Evolutionary conservation across 108 stramenopile genomes (phyloP).

Genomic region (Asterionellopsis glacialis): DNA sequence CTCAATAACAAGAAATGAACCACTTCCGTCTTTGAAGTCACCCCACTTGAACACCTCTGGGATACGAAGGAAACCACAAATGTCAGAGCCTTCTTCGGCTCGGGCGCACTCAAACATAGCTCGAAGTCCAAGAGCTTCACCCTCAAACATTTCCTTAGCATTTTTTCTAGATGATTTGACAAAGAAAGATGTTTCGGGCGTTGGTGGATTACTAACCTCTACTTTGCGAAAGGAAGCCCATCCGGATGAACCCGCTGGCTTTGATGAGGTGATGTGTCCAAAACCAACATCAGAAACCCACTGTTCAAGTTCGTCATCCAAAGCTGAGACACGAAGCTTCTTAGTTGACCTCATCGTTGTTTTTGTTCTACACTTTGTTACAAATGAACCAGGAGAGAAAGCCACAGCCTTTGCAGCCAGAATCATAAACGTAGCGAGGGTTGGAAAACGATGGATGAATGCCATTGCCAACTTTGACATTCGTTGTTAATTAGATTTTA

Average conservation of each 20-base stretch:
- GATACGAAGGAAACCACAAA: slow-evolving; percentile 13
- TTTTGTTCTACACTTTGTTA: too few relatives aligned
- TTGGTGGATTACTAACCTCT: slow-evolving; percentile 27
- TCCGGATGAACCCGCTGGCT: slow-evolving; percentile 31
- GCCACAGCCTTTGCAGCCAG: too few relatives aligned
- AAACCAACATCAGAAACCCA: slow-evolving; percentile 12
- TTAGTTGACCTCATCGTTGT: too few relatives aligned
- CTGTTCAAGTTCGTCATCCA: too few relatives aligned
- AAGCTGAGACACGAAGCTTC: too few relatives aligned
- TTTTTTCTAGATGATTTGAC: slow-evolving; percentile 36
- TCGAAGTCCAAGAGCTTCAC: slow-evolving; percentile 44
- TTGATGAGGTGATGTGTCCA: slow-evolving; percentile 22
- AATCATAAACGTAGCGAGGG: too few relatives aligned
- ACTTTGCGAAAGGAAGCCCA: slow-evolving; percentile 53
- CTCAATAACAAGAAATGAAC: slow-evolving; percentile 49
- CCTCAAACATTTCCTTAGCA: slow-evolving; percentile 38
- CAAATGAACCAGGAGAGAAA: too few relatives aligned
- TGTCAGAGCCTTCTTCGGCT: slow-evolving; percentile 6
- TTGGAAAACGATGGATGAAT: too few relatives aligned
- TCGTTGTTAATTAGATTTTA: too few relatives aligned
- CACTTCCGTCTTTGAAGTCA: slow-evolving; percentile 16
- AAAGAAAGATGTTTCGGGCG: slow-evolving; percentile 30
- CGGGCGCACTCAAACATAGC: slow-evolving; percentile 44
- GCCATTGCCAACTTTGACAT: too few relatives aligned
- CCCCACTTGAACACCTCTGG: slow-evolving; percentile 44